Conservation (phyloP, 768 basidiomycete species). For the Hericium erinaceus region DNA sequence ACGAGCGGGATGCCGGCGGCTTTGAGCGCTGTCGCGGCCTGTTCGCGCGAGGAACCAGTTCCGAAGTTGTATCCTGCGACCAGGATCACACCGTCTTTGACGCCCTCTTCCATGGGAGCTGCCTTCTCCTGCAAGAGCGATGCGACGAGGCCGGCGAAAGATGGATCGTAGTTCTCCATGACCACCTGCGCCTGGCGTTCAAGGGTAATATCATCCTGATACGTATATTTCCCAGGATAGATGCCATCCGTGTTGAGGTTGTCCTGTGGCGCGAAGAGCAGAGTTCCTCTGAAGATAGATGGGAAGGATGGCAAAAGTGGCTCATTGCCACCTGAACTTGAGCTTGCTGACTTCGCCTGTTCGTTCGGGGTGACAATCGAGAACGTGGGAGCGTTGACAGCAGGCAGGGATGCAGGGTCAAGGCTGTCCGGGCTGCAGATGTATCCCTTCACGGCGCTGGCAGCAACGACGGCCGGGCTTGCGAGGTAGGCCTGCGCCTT, state of each 20-base stretch:
- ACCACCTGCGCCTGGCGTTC: constrained; percentile 91
- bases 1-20: constrained; percentile 89
- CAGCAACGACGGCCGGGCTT: constrained; percentile 94
- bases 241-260: constrained; percentile 98
- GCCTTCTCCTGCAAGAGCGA: constrained; percentile 26
- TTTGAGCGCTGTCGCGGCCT: constrained; percentile 95
- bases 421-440: constrained; percentile 77
- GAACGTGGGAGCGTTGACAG: constrained; percentile 45
- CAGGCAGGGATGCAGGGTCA: constrained; percentile 42
- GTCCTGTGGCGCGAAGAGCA: constrained; percentile 94
- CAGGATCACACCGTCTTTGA: constrained; percentile 63
- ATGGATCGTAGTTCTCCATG: constrained; percentile 98
- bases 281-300: constrained; percentile 63
- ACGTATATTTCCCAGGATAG: constrained; percentile 98
- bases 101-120: constrained; percentile 11
- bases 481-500: constrained; percentile 93
- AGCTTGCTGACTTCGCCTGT: constrained; percentile 19
- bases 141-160: constrained; percentile 66
- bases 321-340: constrained; percentile 34
- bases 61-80: constrained; percentile 97
- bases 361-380: constrained; percentile 30
- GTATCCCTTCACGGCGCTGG: constrained; percentile 86
- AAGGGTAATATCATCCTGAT: constrained; percentile 97
- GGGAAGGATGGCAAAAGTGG: constrained; percentile 80
- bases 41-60: constrained; percentile 96